These are phyloP conservation scores for Pyrenula aspistea DNA, from an alignment of 495 filamentous ascomycete species.

Conservation along the genomic window DNA sequence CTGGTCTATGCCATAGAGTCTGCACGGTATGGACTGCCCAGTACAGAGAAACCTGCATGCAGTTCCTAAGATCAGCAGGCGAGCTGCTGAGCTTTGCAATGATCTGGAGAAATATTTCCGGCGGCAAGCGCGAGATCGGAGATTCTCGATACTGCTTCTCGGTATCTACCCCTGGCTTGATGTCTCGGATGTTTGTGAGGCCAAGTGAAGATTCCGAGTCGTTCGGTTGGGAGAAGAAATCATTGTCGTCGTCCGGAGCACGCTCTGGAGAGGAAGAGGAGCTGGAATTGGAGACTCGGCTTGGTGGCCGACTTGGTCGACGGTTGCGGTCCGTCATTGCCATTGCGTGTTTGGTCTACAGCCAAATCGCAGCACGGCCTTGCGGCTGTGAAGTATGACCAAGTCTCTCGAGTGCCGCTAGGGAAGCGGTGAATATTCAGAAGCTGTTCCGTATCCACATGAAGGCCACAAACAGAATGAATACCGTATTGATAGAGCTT, in stretches of 20 bases:
- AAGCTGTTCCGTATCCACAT: not conserved
- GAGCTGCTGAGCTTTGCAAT: conserved; percentile 67
- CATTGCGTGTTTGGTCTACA: not conserved
- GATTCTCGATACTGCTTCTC: conserved; percentile 44
- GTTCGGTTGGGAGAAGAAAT: conserved; percentile 71
- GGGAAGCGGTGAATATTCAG: not conserved
- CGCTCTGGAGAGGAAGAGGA: conserved; percentile 77
- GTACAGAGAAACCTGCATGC: conserved; percentile 82
- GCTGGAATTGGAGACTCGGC: conserved; percentile 38
- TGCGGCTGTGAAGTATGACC: not conserved
- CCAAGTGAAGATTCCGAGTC: conserved; percentile 87
- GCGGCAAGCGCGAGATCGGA: conserved; percentile 74
- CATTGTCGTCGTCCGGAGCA: conserved; percentile 86
- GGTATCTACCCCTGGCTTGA: conserved; percentile 42
- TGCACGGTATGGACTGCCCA: conserved; percentile 93
- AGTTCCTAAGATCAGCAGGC: conserved; percentile 64
- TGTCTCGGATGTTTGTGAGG: conserved; percentile 62
- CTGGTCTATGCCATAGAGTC: conserved; percentile 86
- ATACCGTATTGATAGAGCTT: not conserved
- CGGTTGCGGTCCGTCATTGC: conserved; percentile 7
- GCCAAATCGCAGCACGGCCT: not conserved
- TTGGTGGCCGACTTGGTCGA: conserved; percentile 7
- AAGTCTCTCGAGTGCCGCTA: not conserved
- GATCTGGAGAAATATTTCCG: conserved; percentile 86
- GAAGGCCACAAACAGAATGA: not conserved